phyloP scores from a whole-genome alignment of 441 rosid genomes.

The Erodium trifolium region DNA sequence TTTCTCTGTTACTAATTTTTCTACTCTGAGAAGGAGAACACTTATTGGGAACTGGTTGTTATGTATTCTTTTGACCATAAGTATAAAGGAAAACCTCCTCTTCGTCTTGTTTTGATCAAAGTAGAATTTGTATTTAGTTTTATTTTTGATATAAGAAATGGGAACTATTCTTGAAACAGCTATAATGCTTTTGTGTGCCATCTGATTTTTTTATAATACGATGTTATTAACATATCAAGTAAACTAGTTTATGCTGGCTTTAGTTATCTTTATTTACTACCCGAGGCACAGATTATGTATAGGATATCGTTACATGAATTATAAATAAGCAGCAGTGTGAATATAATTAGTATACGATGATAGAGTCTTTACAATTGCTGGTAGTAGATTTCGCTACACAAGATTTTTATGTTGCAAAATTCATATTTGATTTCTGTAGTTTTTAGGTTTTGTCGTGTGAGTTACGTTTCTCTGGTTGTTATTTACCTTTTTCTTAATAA shows the following conservation, averaged over 20 bases:
- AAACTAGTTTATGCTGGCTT: no score
- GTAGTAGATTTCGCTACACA: background rate
- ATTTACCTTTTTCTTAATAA: conserved; percentile 2
- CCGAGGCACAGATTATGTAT: no score
- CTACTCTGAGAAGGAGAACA: background rate
- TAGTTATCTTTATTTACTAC: no score
- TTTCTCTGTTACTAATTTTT: background rate
- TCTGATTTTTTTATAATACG: no score
- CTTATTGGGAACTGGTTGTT: background rate
- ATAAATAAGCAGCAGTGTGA: background rate
- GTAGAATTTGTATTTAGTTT: no score
- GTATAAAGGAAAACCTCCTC: background rate
- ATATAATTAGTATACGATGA: background rate
- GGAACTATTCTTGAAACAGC: no score
- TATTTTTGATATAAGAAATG: no score
- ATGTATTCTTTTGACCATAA: background rate
- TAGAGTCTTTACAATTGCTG: background rate
- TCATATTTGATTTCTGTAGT: background rate
- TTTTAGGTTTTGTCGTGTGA: background rate
- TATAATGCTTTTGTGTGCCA: no score
- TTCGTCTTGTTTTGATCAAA: no score
- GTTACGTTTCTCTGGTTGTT: conserved; percentile 7
- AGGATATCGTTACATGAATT: background rate
- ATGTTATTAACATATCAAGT: no score
- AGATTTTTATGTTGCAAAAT: background rate